phyloP scores from a whole-genome alignment of 495 filamentous ascomycete genomes.

The Aspergillus cristatus region DNA sequence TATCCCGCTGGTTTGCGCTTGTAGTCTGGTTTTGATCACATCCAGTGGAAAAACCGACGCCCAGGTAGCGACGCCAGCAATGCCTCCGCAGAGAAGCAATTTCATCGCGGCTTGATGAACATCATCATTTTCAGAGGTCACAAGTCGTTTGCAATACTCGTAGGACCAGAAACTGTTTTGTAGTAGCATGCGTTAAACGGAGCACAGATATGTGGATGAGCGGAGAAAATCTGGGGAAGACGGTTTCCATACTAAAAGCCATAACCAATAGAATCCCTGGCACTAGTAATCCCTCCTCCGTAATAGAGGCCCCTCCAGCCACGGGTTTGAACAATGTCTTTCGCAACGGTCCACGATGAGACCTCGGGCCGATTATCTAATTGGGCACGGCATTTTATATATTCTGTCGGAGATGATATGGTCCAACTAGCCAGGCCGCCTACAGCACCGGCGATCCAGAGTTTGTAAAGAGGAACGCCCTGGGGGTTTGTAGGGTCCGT shows the following conservation, averaged over 20 bases:
- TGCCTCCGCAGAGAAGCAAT: constrained; percentile 69
- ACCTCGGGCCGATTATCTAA: constrained; percentile 32
- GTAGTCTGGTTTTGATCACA: constrained; percentile 79
- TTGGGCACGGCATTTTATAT: constrained; percentile 81
- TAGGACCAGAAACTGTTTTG: constrained; percentile 84
- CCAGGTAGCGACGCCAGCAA: constrained; percentile 82
- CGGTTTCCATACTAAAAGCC: constrained; percentile 67
- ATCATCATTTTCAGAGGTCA: constrained; percentile 33
- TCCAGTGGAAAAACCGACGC: constrained; percentile 80
- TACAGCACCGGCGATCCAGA: constrained; percentile 66
- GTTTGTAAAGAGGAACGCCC: constrained; percentile 30
- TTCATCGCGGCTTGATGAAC: constrained; percentile 45
- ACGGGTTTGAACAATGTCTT: constrained; percentile 46
- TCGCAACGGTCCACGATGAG: constrained; percentile 52
- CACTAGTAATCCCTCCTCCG: constrained; percentile 67
- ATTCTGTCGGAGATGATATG: constrained; percentile 74
- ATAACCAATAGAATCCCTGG: constrained; percentile 78
- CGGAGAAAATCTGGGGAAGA: constrained; percentile 8
- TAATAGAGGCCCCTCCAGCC: constrained; percentile 66
- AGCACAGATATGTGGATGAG: constrained; percentile 3
- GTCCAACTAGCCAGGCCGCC: constrained; percentile 75
- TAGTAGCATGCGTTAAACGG: background rate
- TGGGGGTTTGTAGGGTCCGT: constrained; percentile 31
- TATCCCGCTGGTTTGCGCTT: constrained; percentile 48
- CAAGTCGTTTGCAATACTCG: constrained; percentile 54